phyloP scores from a whole-genome alignment of 116 monocot species.

The Iris pallida region DNA sequence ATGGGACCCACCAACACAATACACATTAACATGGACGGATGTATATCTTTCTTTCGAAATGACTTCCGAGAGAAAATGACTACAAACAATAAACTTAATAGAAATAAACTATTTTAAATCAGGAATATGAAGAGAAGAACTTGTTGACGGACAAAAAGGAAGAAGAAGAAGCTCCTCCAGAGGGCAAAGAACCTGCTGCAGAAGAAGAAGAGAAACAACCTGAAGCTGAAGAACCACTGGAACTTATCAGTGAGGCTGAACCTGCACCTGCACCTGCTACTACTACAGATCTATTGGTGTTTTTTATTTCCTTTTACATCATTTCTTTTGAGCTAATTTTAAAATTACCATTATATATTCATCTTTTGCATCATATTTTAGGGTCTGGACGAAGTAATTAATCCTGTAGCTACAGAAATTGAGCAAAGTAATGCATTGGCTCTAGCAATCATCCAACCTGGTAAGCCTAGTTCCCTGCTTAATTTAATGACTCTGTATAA shows the following conservation, averaged over 20 bases:
- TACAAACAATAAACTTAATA: not conserved
- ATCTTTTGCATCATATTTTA: slow-evolving; percentile 30
- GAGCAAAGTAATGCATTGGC: slow-evolving; percentile 88
- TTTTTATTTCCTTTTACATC: not conserved
- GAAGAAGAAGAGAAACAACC: slow-evolving; percentile 32
- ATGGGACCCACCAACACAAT: not conserved
- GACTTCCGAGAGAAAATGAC: not conserved
- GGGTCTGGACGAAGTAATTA: slow-evolving; percentile 60
- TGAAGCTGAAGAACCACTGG: slow-evolving; percentile 25
- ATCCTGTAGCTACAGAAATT: slow-evolving; percentile 63
- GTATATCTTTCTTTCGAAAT: not conserved
- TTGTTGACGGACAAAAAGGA: slow-evolving; percentile 52
- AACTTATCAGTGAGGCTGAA: slow-evolving; percentile 24
- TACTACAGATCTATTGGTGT: slow-evolving; percentile 66
- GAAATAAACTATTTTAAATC: not conserved
- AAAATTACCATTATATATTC: slow-evolving; percentile 2
- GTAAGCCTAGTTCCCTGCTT: slow-evolving; percentile 20
- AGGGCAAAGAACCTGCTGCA: slow-evolving; percentile 23
- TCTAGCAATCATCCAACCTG: slow-evolving; percentile 65
- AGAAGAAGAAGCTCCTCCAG: slow-evolving; percentile 29
- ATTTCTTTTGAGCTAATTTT: slow-evolving; percentile 2
- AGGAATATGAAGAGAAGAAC: slow-evolving; percentile 72
- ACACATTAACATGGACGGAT: not conserved
- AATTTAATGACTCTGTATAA: not conserved
- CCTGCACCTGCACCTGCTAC: slow-evolving; percentile 30